Evolutionary conservation across 139 green algal genomes (phyloP), one percentile per base, ranked within the genome.

Genomic region (Pseudopediastrum boryanum): DNA sequence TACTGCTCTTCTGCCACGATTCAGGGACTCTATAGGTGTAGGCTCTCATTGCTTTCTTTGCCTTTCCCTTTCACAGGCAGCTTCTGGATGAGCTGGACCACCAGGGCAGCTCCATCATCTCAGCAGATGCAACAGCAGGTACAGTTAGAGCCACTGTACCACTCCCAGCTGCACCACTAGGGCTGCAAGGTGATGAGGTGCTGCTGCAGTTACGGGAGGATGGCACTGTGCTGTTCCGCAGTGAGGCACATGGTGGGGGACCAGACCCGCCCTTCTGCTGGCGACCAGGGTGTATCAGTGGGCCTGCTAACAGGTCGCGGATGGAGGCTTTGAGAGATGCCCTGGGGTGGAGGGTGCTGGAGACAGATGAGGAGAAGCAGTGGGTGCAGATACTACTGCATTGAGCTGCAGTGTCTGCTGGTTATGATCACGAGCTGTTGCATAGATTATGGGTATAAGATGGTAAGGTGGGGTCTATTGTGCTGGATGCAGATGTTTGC

Each of bases 341-440:
- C 4, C 77, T 90, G 61, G 84, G 81, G 5, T 90, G 86, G 86
- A 80, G 62, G n/a, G 68, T 77, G 36, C 54, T 82, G 21, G 86
- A 90, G 78, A 85, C 81, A 19, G 86, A 90, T 63, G 86, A 90
- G 64, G 86, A 90, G 65, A 90, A 90, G 61, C 56, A 77, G 31
- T 90, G 86, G 86, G 81, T 89, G 27, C 86, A 83, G 38, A 80
- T 90, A 12, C 51, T 90, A 78, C 75, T 90, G 64, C 85, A 90
- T 72, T 88, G 64, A 77, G 10, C 23, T n/a, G 68, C 62, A 21
- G 8, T 50, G 36, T 7, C 62, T 16, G 62, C n/a, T n/a, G n/a
- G n/a, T n/a, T n/a, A n/a, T n/a, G n/a, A n/a, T n/a, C n/a, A n/a
- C n/a, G n/a, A n/a, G n/a, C n/a, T n/a, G n/a, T n/a, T n/a, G n/a